phyloP scores from a whole-genome alignment of 2,329 filamentous ascomycete species.

The Corinectria fuckeliana region DNA sequence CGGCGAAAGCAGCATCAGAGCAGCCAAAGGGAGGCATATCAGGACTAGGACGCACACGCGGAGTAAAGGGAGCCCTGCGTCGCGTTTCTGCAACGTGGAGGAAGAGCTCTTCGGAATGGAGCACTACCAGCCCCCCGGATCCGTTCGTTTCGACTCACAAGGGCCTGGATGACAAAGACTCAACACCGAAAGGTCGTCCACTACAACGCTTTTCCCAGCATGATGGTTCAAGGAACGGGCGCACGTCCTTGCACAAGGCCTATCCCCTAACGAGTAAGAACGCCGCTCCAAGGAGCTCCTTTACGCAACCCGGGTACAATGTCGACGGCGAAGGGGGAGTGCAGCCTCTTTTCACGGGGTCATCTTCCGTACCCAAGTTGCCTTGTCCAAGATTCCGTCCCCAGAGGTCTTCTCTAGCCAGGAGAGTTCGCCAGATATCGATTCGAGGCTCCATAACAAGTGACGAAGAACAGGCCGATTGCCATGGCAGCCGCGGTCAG shows the following conservation, averaged over 20 bases:
- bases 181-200: not conserved
- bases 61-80: slow-evolving; percentile 22
- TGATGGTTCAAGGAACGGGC: not conserved
- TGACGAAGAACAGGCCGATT: not conserved
- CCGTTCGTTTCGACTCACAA: not conserved
- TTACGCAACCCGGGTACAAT: slow-evolving; percentile 24
- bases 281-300: slow-evolving; percentile 3
- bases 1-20: not conserved
- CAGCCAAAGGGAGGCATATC: not conserved
- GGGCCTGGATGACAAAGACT: not conserved
- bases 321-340: slow-evolving; percentile 30
- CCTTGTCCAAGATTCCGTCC: slow-evolving; percentile 6
- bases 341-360: not conserved
- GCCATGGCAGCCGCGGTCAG: slow-evolving; percentile 13
- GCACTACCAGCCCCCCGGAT: slow-evolving; percentile 19
- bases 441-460: not conserved
- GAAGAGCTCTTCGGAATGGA: slow-evolving; percentile 28
- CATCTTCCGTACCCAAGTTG: slow-evolving; percentile 13
- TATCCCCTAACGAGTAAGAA: slow-evolving; percentile 5
- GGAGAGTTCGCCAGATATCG: slow-evolving; percentile 11
- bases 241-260: not conserved
- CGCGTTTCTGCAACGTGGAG: slow-evolving; percentile 29
- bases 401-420: not conserved
- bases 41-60: slow-evolving; percentile 3
- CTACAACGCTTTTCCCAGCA: not conserved